Evolutionary conservation across 805 yeast genomes (phyloP).

Genomic region (Metschnikowia anglica): DNA sequence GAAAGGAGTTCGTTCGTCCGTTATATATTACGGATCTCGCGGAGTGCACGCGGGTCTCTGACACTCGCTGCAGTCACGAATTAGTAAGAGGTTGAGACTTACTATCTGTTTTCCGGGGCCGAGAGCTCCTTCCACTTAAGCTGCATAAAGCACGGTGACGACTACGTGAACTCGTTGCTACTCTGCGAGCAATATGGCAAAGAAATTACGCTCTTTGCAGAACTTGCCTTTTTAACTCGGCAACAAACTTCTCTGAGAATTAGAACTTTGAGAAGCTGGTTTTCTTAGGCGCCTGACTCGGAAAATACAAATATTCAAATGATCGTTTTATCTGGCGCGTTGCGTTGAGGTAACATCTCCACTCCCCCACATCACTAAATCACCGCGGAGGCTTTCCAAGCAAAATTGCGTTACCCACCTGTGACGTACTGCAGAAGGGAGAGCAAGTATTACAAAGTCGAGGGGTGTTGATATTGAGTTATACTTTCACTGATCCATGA

Average conservation of each 20-base stretch:
- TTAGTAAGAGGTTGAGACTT: conserved; percentile 8
- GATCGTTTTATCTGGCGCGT: too few species aligned
- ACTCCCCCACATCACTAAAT: too few species aligned
- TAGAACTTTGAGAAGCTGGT: too few species aligned
- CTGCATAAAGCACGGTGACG: neutral
- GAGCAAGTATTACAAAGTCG: neutral
- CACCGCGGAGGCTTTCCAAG: too few species aligned
- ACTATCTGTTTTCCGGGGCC: conserved; percentile 5
- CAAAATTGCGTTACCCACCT: neutral
- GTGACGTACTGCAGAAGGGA: conserved; percentile 12
- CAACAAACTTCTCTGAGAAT: too few species aligned
- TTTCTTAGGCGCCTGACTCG: too few species aligned
- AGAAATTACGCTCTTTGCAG: too few species aligned
- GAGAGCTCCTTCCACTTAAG: conserved; percentile 3
- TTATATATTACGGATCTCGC: conserved; percentile 6
- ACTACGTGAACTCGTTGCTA: conserved; percentile 1
- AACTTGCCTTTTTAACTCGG: too few species aligned
- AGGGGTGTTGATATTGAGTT: neutral
- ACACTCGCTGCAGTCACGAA: conserved; percentile 17
- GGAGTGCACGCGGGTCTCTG: conserved; percentile 11
- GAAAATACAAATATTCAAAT: too few species aligned
- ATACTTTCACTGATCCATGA: neutral
- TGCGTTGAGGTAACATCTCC: too few species aligned
- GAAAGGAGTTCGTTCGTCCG: conserved; percentile 6
- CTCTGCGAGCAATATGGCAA: neutral